Conservation (phyloP, 176 grass and related monocot species). For the Phoenix roebelenii region DNA sequence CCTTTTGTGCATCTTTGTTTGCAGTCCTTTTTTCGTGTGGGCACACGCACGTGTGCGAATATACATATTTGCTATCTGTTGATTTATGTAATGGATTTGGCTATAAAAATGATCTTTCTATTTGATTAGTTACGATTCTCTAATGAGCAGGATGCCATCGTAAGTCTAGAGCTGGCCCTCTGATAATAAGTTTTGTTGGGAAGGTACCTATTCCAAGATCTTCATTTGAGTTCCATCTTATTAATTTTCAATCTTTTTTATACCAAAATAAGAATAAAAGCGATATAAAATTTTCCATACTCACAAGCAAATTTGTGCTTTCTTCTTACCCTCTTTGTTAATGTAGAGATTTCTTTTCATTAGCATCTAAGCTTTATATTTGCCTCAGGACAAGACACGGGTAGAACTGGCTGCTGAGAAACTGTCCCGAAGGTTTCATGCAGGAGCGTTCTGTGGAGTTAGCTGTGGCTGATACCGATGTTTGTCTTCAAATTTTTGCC, state of each 20-base stretch:
- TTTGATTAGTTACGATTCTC: conserved; percentile 17
- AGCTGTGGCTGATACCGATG: conserved; percentile 30
- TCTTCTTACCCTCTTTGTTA: not conserved
- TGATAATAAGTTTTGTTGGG: conserved; percentile 64
- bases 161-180: conserved; percentile 44
- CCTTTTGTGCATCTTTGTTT: too few species aligned
- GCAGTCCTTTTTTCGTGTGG: too few species aligned
- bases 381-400: conserved; percentile 46
- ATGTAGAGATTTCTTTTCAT: not conserved
- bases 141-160: conserved; percentile 56
- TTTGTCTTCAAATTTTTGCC: conserved; percentile 1
- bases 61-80: too few species aligned
- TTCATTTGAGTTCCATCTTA: too few species aligned
- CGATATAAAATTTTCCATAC: not conserved
- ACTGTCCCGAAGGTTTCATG: conserved; percentile 27
- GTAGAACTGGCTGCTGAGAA: conserved; percentile 31
- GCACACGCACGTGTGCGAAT: too few species aligned
- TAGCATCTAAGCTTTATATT: not conserved
- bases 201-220: conserved; percentile 47
- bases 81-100: not conserved
- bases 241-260: not conserved
- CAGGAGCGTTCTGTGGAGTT: conserved; percentile 45
- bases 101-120: not conserved
- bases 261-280: not conserved
- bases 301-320: not conserved